Conservation (phyloP, 2,329 filamentous ascomycete genomes). For the Scortechinia acanthostroma region DNA sequence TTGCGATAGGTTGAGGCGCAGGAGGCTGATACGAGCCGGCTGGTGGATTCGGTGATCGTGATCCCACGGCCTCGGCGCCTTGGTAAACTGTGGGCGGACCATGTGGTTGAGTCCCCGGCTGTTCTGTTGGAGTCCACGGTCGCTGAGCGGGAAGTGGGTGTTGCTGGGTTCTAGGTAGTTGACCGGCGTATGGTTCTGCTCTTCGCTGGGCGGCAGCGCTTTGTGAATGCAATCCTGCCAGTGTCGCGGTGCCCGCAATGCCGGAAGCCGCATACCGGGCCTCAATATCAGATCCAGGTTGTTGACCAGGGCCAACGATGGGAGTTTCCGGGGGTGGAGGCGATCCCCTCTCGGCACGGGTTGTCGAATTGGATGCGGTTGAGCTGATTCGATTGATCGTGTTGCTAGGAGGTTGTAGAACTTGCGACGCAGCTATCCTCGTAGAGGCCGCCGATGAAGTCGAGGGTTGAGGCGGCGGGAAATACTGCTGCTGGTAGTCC, state of each 20-base stretch:
- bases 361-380: constrained; percentile 4
- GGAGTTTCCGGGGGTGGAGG: constrained; percentile 17
- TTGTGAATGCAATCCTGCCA: constrained; percentile 60
- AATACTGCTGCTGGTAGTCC: neutral
- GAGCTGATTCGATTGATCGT: constrained; percentile 20
- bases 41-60: neutral
- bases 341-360: constrained; percentile 10
- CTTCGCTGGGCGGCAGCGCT: constrained; percentile 78
- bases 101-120: constrained; percentile 77
- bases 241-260: constrained; percentile 77
- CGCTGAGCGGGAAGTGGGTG: constrained; percentile 38
- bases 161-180: constrained; percentile 34
- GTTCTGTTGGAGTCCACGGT: constrained; percentile 93
- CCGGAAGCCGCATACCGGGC: constrained; percentile 85
- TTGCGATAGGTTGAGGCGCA: constrained; percentile 59
- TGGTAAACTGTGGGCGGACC: constrained; percentile 89
- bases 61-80: constrained; percentile 52
- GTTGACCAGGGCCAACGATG: constrained; percentile 40
- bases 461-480: neutral
- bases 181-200: constrained; percentile 67
- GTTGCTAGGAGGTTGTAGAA: constrained; percentile 6
- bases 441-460: neutral
- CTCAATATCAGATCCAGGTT: constrained; percentile 77
- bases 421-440: neutral
- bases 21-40: too few species aligned